Conservation (phyloP, 768 basidiomycete species). For the Termitomyces sp. region DNA sequence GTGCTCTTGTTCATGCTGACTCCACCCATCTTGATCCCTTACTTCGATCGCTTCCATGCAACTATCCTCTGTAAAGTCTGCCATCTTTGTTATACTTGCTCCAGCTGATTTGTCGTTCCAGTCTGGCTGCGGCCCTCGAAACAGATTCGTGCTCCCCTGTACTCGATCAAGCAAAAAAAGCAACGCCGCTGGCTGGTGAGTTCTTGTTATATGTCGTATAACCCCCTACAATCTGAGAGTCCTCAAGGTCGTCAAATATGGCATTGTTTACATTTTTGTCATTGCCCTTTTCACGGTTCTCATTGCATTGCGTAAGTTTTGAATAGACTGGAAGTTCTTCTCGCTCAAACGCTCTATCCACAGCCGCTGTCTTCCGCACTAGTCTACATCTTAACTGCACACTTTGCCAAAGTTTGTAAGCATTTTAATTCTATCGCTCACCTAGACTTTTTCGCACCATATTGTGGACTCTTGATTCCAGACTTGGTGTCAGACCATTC, state of each 20-base stretch:
- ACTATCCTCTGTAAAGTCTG: conserved; percentile 79
- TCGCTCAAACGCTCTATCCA: not conserved
- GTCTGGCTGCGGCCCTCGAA: conserved; percentile 96
- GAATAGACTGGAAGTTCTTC: not conserved
- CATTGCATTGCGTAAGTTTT: conserved; percentile 70
- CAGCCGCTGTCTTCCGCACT: conserved; percentile 62
- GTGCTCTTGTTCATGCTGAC: conserved; percentile 89
- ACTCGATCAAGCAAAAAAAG: conserved; percentile 83
- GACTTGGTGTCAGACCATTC: conserved; percentile 28
- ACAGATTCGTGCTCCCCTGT: conserved; percentile 90
- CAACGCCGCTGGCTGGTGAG: conserved; percentile 88
- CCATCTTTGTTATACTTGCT: not conserved
- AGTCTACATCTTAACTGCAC: conserved; percentile 60
- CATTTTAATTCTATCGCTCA: conserved; percentile 37
- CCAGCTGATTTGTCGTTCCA: conserved; percentile 21
- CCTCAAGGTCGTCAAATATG: conserved; percentile 77
- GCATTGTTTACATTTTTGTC: conserved; percentile 67
- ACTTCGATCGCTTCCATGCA: conserved; percentile 88
- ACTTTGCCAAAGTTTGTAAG: conserved; percentile 64
- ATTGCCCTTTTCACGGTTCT: conserved; percentile 72
- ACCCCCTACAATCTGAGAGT: not conserved
- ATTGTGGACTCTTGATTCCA: conserved; percentile 26
- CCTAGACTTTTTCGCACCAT: conserved; percentile 22
- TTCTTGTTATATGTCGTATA: conserved; percentile 6
- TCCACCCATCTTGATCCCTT: conserved; percentile 85